These are phyloP conservation scores for Solanum arcanum DNA, from an alignment of 257 asterid genomes.

Conservation along the genomic window DNA sequence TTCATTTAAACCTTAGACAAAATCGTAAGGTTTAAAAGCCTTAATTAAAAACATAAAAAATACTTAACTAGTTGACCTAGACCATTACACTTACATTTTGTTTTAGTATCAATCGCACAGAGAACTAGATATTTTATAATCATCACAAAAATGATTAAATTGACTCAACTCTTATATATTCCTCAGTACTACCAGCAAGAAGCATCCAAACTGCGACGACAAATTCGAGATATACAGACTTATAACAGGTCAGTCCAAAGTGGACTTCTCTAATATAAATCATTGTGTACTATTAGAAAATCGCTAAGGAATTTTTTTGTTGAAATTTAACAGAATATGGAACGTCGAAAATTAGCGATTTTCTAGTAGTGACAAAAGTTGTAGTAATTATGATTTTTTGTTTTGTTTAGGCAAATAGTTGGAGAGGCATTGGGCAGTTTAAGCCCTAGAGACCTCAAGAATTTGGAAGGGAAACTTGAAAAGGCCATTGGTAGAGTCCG, in stretches of 20 bases:
- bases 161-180: background rate
- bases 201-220: conserved; percentile 51
- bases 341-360: background rate
- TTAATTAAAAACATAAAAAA: background rate
- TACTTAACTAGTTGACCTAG: background rate
- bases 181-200: conserved; percentile 79
- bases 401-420: conserved; percentile 40
- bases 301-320: background rate
- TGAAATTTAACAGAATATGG: background rate
- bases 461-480: conserved; percentile 50
- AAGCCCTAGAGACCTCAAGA: conserved; percentile 43
- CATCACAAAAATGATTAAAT: background rate
- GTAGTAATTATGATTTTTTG: background rate
- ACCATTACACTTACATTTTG: background rate
- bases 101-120: background rate
- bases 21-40: background rate
- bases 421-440: conserved; percentile 55
- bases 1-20: background rate
- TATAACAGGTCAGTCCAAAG: conserved; percentile 35
- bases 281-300: background rate
- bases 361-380: background rate
- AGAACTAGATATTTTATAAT: background rate
- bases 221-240: conserved; percentile 45
- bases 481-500: conserved; percentile 68
- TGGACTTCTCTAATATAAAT: background rate